Evolutionary conservation across 2,329 filamentous ascomycete species (phyloP).

Genomic region (Trichoderma oligosporum): DNA sequence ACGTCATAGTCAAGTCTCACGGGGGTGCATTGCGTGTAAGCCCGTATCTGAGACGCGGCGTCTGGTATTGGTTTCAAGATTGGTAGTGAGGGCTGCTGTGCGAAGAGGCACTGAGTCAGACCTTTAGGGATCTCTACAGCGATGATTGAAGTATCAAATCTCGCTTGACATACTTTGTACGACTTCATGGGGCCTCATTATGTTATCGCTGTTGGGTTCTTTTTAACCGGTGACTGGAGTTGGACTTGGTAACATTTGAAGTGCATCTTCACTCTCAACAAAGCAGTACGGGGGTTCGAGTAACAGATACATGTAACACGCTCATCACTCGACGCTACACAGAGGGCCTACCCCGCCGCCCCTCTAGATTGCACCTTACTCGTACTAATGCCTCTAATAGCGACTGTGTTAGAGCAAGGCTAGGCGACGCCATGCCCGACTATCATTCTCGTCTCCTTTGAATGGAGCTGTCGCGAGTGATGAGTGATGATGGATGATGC

Average conservation of each 20-base stretch:
- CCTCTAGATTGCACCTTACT: slow-evolving; percentile 18
- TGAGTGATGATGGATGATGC: slow-evolving; percentile 6
- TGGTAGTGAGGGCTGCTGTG: slow-evolving; percentile 1
- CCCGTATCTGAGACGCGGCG: neutral
- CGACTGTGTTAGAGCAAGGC: slow-evolving; percentile 6
- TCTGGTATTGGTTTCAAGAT: slow-evolving; percentile 3
- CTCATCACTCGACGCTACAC: slow-evolving; percentile 10
- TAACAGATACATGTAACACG: slow-evolving; percentile 15
- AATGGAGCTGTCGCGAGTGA: neutral
- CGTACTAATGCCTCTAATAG: slow-evolving; percentile 6
- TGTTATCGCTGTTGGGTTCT: neutral
- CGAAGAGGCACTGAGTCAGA: neutral
- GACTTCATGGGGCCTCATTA: slow-evolving; percentile 12
- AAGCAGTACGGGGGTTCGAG: too few species aligned
- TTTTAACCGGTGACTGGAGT: slow-evolving; percentile 9
- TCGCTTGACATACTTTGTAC: neutral
- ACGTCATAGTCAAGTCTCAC: neutral
- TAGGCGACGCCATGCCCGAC: slow-evolving; percentile 1
- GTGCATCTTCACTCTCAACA: slow-evolving; percentile 15
- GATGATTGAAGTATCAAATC: neutral
- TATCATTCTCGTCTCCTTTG: slow-evolving; percentile 12
- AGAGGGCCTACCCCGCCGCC: slow-evolving; percentile 14
- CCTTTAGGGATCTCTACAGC: neutral
- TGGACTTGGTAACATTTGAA: slow-evolving; percentile 1
- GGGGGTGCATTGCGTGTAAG: neutral